phyloP scores from a whole-genome alignment of 2,329 filamentous ascomycete species.

The Fusarium foetens region DNA sequence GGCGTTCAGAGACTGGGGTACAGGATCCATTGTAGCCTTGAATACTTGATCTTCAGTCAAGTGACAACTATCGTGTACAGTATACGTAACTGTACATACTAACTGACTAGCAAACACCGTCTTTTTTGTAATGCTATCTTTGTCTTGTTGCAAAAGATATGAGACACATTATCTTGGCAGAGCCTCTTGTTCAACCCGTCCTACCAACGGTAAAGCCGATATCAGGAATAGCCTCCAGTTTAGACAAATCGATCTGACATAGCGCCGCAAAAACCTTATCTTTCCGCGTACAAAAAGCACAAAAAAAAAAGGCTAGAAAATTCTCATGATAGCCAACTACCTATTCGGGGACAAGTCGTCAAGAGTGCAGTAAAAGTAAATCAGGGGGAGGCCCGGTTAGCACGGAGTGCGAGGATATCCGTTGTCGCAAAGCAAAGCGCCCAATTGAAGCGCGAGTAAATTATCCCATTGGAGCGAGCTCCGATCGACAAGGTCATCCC shows the following conservation, averaged over 20 bases:
- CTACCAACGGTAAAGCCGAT: background rate
- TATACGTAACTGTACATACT: background rate
- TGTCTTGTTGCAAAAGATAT: background rate
- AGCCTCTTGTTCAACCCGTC: constrained; percentile 6
- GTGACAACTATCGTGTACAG: constrained; percentile 3
- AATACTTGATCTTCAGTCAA: background rate
- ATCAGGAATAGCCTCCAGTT: background rate
- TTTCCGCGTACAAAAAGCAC: background rate
- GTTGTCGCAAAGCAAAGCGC: background rate
- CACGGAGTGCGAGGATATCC: constrained; percentile 35
- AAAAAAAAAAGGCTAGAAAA: background rate
- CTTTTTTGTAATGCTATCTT: background rate
- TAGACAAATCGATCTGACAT: constrained; percentile 8
- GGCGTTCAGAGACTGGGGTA: background rate
- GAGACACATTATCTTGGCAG: constrained; percentile 1
- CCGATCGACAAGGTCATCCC: constrained; percentile 30
- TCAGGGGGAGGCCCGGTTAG: constrained; percentile 29
- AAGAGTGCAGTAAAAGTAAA: constrained; percentile 2
- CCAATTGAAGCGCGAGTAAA: constrained; percentile 39
- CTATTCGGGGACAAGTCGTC: constrained; percentile 9
- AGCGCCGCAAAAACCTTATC: constrained; percentile 16
- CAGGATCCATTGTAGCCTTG: background rate
- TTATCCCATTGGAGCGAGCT: constrained; percentile 22
- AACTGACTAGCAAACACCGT: background rate
- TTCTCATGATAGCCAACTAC: constrained; percentile 28